A percentile compares a stretch with the other conserved stretches of the same genome.
Evolutionary conservation across 345 rosid genomes (phyloP).

Genomic region (Turritis glabra): DNA sequence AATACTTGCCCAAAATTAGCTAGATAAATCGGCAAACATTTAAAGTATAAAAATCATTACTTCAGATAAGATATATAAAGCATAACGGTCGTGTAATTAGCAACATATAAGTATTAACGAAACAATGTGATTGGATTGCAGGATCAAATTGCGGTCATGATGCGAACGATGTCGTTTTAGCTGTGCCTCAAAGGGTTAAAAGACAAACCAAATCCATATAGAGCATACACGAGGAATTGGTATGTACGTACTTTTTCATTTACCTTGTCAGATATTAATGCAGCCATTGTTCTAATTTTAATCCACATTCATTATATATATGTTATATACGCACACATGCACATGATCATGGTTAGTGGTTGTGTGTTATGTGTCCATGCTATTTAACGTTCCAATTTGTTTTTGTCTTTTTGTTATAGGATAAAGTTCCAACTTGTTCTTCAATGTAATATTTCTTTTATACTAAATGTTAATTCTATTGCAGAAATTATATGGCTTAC

Average conservation of each 20-base stretch:
- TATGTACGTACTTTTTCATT: background rate
- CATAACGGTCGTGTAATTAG: background rate
- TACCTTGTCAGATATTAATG: background rate
- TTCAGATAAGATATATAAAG: background rate
- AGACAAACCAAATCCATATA: background rate
- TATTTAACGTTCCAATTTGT: background rate
- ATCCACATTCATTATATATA: background rate
- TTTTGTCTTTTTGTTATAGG: background rate
- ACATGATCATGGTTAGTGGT: background rate
- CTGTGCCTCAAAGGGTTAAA: background rate
- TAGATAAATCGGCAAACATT: background rate
- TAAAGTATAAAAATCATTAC: background rate
- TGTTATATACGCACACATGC: background rate
- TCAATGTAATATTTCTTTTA: too few relatives aligned
- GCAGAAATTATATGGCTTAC: background rate
- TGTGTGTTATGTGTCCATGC: conserved; percentile 2
- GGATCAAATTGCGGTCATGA: conserved; percentile 36
- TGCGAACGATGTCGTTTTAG: conserved; percentile 3
- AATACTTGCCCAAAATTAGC: background rate
- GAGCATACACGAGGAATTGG: background rate
- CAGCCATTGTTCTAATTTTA: background rate
- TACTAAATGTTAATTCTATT: background rate
- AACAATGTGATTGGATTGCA: conserved; percentile 14
- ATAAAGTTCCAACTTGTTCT: background rate
- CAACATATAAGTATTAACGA: background rate